Conservation (phyloP, 2,329 filamentous ascomycete genomes). For the Lasiodiplodia gonubiensis region DNA sequence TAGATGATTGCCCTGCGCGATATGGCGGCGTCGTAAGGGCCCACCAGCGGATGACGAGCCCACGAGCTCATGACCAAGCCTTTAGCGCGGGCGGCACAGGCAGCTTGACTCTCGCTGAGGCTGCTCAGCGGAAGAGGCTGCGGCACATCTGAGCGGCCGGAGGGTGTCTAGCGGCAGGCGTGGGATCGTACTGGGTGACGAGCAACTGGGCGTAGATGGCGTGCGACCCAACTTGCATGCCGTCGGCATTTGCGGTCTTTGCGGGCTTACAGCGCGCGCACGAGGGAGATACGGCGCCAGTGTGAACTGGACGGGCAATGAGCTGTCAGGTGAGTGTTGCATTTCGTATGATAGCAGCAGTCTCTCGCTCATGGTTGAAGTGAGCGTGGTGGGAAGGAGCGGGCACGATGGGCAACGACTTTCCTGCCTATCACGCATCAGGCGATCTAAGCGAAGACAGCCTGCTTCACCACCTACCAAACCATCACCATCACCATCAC, state of each 20-base stretch:
- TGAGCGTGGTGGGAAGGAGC: neutral
- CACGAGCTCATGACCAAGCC: neutral
- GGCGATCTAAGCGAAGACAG: conserved; percentile 9
- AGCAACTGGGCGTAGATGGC: conserved; percentile 23
- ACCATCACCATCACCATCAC: neutral
- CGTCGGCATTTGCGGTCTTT: conserved; percentile 9
- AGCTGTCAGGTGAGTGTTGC: neutral
- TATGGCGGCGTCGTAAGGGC: neutral
- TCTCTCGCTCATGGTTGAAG: neutral
- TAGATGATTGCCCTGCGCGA: conserved; percentile 6
- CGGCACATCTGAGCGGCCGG: neutral
- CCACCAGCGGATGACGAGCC: conserved; percentile 4
- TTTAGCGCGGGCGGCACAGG: conserved; percentile 1
- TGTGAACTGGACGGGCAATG: neutral
- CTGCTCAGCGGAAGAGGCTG: neutral
- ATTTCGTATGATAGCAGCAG: neutral
- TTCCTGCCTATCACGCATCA: conserved; percentile 9
- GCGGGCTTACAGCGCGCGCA: neutral
- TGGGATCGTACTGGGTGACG: conserved; percentile 2
- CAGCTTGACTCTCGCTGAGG: conserved; percentile 5
- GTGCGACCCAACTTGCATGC: conserved; percentile 16
- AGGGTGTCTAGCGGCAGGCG: neutral
- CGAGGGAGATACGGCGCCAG: neutral
- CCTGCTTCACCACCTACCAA: neutral
- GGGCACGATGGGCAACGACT: neutral